Evolutionary conservation across 192 early-diverging fungal genomes (phyloP).

Genomic region (Coemansia sp.): DNA sequence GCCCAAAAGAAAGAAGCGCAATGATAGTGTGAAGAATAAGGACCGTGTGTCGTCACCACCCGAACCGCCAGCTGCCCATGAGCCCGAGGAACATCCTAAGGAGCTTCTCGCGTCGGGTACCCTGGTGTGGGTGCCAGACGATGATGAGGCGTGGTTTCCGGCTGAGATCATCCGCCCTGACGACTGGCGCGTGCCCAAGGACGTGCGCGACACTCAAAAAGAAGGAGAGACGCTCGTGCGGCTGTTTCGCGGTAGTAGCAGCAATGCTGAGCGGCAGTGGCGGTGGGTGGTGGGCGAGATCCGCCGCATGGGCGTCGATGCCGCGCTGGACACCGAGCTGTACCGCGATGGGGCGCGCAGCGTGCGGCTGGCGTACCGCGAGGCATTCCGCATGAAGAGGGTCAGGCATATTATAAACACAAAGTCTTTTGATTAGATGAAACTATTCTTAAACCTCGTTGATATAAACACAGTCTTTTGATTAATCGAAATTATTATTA

Average conservation of each 20-base stretch:
- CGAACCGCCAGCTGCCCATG: too few species aligned
- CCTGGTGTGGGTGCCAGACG: conserved; percentile 50
- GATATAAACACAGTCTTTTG: background rate
- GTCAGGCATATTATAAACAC: conserved; percentile 12
- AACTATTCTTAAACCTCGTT: conserved; percentile 24
- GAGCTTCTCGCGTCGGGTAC: conserved; percentile 17
- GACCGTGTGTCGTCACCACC: too few species aligned
- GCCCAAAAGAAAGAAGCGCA: background rate
- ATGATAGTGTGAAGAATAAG: background rate
- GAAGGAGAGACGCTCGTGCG: conserved; percentile 20
- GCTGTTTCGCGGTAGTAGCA: conserved; percentile 22
- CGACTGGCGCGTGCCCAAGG: conserved; percentile 16
- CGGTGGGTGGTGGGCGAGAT: conserved; percentile 32
- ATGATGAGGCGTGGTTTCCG: conserved; percentile 50
- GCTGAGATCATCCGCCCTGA: conserved; percentile 27
- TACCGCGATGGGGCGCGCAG: conserved; percentile 8
- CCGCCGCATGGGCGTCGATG: conserved; percentile 27
- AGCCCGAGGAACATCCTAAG: too few species aligned
- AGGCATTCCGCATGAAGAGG: conserved; percentile 18
- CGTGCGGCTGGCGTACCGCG: conserved; percentile 28
- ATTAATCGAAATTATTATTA: background rate
- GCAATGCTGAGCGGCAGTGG: conserved; percentile 23
- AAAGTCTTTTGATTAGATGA: background rate
- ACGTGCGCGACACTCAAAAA: background rate
- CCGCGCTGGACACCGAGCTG: conserved; percentile 9